Base-by-base conservation (phyloP, 202 grass and related monocot genomes). In the Bolboschoenoplectus hybrid region DNA sequence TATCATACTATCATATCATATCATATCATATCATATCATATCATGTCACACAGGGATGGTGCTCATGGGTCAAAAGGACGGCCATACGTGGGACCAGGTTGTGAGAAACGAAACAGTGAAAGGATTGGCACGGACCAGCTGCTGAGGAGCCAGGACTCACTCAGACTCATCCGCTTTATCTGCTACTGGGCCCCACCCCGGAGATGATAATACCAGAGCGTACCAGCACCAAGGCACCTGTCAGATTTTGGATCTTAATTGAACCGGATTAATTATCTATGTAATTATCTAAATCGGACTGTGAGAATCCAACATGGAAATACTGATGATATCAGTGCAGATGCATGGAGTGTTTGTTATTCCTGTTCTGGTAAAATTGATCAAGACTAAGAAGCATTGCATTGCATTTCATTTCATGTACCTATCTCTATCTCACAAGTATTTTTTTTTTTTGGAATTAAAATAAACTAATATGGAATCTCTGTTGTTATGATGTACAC, bases 141-240 rank as follows among this genome's bases (percentile, higher is more conserved):
- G 55, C 44, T 5, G 44, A 46, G 44, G 7, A 6, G 5, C 4
- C 5, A 46, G 44, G 7, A 60, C 56, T 60, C 56, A 60, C 3
- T 36, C 34, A 67, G 64, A 34, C 34, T 67, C 64, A 67, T 67
- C 64, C 64, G 9, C 64, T 67, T 67, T 67, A 67, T 67, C 64
- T 67, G 35, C 64, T 14, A 9, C 2, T 67, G 64, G 64, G 35
- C 4, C 64, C 64, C 64, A 39, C 64, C 5, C 1, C 14, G 2
- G 64, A 67, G 34, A 67, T 39, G 39, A 67, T 67, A 67, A 67
- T 36, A 35, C 3, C 58, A 20, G 2, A 16, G 55, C n/a, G 17
- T 62, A 26, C 26, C 26, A 26, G 26, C 0, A 26, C 26, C 26
- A 26, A 26, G 26, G 26, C 26, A 46, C 2, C 1, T 6, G 5